Percentiles rank a stretch among this genome's conserved stretches.
Evolutionary conservation across 305 asterid species (phyloP).

Genomic region (Fraxinus ornus): DNA sequence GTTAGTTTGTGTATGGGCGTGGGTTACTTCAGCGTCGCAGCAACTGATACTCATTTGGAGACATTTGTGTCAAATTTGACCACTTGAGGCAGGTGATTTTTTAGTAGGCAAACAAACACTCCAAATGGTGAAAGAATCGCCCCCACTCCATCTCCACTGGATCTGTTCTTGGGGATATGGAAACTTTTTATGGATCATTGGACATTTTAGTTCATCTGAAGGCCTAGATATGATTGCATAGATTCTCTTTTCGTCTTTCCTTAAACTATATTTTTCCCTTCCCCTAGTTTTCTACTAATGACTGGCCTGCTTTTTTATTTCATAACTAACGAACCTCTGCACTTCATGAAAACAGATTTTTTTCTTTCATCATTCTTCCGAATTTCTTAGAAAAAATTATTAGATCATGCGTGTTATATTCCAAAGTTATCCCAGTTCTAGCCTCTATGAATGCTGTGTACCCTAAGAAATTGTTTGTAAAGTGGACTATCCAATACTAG

Average conservation of each 20-base stretch:
- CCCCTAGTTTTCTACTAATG: background rate
- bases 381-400: background rate
- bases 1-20: background rate
- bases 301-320: background rate
- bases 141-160: background rate
- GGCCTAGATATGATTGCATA: background rate
- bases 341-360: background rate
- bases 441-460: background rate
- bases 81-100: background rate
- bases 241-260: background rate
- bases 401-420: background rate
- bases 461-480: background rate
- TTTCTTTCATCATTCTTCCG: background rate
- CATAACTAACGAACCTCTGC: background rate
- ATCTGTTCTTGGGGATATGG: background rate
- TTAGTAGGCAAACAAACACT: background rate
- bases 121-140: background rate
- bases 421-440: background rate
- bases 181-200: background rate
- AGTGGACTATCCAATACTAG: background rate
- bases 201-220: background rate
- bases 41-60: background rate
- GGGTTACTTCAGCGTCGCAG: background rate
- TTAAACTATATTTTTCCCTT: background rate
- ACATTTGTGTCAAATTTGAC: background rate